phyloP scores from a whole-genome alignment of 192 early-diverging fungal genomes.

The Bifiguratus adelaidae region DNA sequence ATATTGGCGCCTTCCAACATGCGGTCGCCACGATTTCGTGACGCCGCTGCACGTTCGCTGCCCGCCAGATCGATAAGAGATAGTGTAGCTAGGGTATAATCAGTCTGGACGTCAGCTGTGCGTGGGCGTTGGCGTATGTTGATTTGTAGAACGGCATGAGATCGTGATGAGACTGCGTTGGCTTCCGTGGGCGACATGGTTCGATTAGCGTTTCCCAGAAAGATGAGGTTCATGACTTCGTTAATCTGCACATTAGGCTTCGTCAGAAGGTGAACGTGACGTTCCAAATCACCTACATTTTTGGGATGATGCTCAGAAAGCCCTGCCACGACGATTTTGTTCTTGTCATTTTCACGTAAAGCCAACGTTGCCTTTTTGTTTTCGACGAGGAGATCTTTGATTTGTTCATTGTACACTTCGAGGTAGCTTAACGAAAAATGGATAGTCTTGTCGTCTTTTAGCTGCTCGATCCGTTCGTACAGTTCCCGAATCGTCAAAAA shows the following conservation, averaged over 20 bases:
- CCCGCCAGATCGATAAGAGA: conserved; percentile 99
- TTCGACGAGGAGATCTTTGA: conserved; percentile 71
- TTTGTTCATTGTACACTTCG: conserved; percentile 96
- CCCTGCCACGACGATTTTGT: not conserved
- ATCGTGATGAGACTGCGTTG: conserved; percentile 88
- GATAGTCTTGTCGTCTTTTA: conserved; percentile 15
- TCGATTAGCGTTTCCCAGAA: conserved; percentile 30
- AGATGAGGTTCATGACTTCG: not conserved
- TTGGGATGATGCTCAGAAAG: no score
- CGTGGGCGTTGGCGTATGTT: conserved; percentile 62
- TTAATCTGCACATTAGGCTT: no score
- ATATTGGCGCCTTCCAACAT: conserved; percentile 96
- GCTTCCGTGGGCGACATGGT: conserved; percentile 89
- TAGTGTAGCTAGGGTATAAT: no score
- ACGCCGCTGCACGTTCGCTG: conserved; percentile 70
- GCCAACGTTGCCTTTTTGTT: conserved; percentile 15
- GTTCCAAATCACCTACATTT: no score
- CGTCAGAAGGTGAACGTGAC: no score
- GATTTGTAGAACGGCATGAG: conserved; percentile 93
- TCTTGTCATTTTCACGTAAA: not conserved
- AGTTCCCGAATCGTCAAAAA: conserved; percentile 49
- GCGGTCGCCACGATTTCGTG: conserved; percentile 82
- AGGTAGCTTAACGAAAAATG: conserved; percentile 74
- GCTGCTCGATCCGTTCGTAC: conserved; percentile 20
- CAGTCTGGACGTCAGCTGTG: conserved; percentile 9